phyloP scores from a whole-genome alignment of 148 eudicot genomes.

The Cornus controversa region DNA sequence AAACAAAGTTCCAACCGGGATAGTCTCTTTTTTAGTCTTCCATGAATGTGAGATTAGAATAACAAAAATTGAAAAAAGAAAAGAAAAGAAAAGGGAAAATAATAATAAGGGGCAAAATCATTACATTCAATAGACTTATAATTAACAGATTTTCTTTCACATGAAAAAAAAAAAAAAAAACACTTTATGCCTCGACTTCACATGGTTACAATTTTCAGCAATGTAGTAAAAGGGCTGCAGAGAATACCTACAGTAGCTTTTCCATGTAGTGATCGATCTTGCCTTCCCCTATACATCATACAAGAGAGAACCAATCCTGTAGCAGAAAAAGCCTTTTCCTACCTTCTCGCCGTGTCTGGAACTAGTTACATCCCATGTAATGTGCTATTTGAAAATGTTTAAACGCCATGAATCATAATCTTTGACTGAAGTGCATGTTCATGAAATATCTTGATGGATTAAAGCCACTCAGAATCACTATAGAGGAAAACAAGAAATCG shows the following conservation, averaged over 20 bases:
- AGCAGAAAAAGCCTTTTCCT: not conserved
- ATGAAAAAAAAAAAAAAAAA: not conserved
- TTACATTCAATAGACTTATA: conserved; percentile 6
- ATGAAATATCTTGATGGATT: conserved; percentile 92
- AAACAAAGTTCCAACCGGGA: not conserved
- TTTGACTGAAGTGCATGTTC: conserved; percentile 81
- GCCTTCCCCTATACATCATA: not conserved
- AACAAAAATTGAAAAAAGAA: not conserved
- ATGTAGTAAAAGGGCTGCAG: conserved; percentile 7
- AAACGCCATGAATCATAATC: conserved; percentile 36
- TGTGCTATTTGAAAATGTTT: conserved; percentile 17
- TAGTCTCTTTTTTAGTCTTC: not conserved
- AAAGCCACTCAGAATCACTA: conserved; percentile 87
- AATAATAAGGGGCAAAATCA: conserved; percentile 13
- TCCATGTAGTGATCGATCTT: not conserved
- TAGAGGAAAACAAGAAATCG: conserved; percentile 17
- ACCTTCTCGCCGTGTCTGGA: conserved; percentile 13
- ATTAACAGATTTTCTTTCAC: not conserved
- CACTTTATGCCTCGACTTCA: conserved; percentile 6
- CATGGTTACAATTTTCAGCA: conserved; percentile 5
- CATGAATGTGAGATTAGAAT: not conserved
- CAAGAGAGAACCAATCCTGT: conserved; percentile 10
- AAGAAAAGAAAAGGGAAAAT: not conserved
- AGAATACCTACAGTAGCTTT: conserved; percentile 14
- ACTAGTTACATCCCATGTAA: conserved; percentile 6